These are phyloP conservation scores for Pseudocercospora crystallina DNA, from an alignment of 2,329 filamentous ascomycete genomes.

Conservation along the genomic window DNA sequence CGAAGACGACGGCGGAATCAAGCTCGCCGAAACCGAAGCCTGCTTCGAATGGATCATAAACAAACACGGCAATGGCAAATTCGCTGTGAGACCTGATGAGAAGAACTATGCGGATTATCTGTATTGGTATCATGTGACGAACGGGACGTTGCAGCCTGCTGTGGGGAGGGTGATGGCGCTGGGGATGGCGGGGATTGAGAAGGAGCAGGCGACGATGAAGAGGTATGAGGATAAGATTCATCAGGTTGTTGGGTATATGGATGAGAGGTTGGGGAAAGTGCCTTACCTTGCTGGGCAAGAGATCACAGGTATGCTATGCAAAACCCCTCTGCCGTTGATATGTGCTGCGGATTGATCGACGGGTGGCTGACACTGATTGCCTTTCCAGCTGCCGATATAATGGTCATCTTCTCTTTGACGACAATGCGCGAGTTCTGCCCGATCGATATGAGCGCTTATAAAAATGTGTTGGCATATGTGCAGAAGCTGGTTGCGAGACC, in stretches of 20 bases:
- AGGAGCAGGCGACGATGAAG: slow-evolving; percentile 33
- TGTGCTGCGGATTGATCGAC: not conserved
- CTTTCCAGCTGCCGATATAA: slow-evolving; percentile 59
- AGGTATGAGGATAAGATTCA: slow-evolving; percentile 38
- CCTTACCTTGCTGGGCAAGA: slow-evolving; percentile 61
- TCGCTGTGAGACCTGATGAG: slow-evolving; percentile 49
- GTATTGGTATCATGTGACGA: slow-evolving; percentile 56
- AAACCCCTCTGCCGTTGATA: not conserved
- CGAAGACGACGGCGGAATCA: slow-evolving; percentile 46
- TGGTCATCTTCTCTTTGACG: slow-evolving; percentile 61
- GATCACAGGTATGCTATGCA: slow-evolving; percentile 46
- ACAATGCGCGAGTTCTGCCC: slow-evolving; percentile 51
- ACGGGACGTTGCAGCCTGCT: slow-evolving; percentile 41
- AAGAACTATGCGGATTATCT: slow-evolving; percentile 60
- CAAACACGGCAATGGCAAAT: slow-evolving; percentile 51
- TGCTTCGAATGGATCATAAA: slow-evolving; percentile 62
- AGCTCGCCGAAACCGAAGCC: slow-evolving; percentile 60
- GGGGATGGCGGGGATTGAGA: slow-evolving; percentile 25
- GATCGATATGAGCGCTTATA: slow-evolving; percentile 24
- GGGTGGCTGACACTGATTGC: not conserved
- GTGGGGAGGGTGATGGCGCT: slow-evolving; percentile 36
- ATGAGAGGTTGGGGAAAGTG: slow-evolving; percentile 50
- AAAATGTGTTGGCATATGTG: slow-evolving; percentile 32
- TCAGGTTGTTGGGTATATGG: slow-evolving; percentile 45
- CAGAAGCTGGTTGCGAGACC: slow-evolving; percentile 28